Evolutionary conservation across 2,329 filamentous ascomycete genomes (phyloP), one percentile per base, ranked within the genome.

Genomic region (Aspergillus brasiliensis): DNA sequence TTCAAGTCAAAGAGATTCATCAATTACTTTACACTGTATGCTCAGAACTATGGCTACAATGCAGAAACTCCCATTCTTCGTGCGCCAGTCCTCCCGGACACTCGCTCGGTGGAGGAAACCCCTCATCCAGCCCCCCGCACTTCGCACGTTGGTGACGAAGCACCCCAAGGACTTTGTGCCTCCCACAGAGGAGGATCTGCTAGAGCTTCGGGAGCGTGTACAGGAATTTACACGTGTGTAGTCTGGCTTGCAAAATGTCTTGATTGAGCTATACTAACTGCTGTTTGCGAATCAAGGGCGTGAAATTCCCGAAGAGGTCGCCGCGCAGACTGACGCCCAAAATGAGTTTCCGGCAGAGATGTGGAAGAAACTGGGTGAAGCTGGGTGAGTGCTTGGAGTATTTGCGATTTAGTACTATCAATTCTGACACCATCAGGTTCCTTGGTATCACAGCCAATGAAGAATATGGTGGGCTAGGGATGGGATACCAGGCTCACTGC

Each of bases 401-500:
- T 5, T 2, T 13, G 5, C 11, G 5, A 15, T 0, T 11, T 2
- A 34, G 2, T 13, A 0, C 5, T 13, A 0, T 34, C 31, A 13
- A 6, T 34, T 34, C 42, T n/a, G 34, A 3, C 13, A 2, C 38
- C 28, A 2, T 48, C 58, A 82, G 91, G 6, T 90, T 98, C 68
- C 84, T 98, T 27, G 95, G 95, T 60, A 91, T 97, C 70, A 98
- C 95, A 8, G 95, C 92, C 17, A 91, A 97, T 71, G 92, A 97
- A 78, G 89, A 92, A 58, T 92, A 95, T 55, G 95, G 95, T 38
- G 95, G 94, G 2, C 78, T 98, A 48, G 91, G 84, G 1, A 89
- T 98, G 87, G 95, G 95, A 10, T 99, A 98, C 77, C 94, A 98
- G 80, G 94, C 95, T 47, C 95, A 99, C 79, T 96, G 92, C 73